These are phyloP conservation scores for Barnettozyma siamensis DNA, from an alignment of 805 yeast species.

Conservation along the genomic window DNA sequence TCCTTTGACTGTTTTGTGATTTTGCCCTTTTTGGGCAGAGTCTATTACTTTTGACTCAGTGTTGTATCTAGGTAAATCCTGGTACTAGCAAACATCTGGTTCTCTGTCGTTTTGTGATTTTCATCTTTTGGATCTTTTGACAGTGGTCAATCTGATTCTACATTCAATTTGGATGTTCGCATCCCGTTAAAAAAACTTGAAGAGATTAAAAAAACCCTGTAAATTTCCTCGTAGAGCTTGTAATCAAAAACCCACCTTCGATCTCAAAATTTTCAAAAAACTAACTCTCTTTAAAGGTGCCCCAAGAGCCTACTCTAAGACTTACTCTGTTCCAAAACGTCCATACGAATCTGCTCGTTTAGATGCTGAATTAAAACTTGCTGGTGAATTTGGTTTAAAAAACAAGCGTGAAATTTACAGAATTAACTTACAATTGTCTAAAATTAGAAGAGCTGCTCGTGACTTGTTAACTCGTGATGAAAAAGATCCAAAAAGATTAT, in stretches of 20 bases:
- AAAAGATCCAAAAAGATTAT: slow-evolving; percentile 99
- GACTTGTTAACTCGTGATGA: slow-evolving; percentile 99
- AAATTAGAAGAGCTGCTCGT: slow-evolving; percentile 99
- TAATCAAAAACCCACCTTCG: too few species aligned
- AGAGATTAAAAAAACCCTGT: neutral
- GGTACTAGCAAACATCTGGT: too few species aligned
- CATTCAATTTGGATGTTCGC: too few species aligned
- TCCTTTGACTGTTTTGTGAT: too few species aligned
- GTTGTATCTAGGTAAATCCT: too few species aligned
- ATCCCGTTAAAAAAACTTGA: too few species aligned
- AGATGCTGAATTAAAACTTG: slow-evolving; percentile 98
- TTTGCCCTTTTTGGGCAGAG: too few species aligned
- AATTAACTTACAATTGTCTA: slow-evolving; percentile 98
- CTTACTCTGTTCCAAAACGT: slow-evolving; percentile 99
- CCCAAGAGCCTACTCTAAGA: slow-evolving; percentile 99
- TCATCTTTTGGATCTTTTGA: too few species aligned
- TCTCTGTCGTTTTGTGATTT: too few species aligned
- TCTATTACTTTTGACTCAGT: too few species aligned
- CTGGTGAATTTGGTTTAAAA: slow-evolving; percentile 99
- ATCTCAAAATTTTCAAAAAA: neutral
- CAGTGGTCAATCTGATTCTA: too few species aligned
- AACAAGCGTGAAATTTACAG: slow-evolving; percentile 99
- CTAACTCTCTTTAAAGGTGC: slow-evolving; percentile 57
- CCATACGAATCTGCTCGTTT: slow-evolving; percentile 99
- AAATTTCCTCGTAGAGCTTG: slow-evolving; percentile 1